A percentile compares a stretch with the other conserved stretches of the same genome.
These are phyloP conservation scores for Cichorium intybus DNA, from an alignment of 140 eudicot genomes.

Conservation along the genomic window DNA sequence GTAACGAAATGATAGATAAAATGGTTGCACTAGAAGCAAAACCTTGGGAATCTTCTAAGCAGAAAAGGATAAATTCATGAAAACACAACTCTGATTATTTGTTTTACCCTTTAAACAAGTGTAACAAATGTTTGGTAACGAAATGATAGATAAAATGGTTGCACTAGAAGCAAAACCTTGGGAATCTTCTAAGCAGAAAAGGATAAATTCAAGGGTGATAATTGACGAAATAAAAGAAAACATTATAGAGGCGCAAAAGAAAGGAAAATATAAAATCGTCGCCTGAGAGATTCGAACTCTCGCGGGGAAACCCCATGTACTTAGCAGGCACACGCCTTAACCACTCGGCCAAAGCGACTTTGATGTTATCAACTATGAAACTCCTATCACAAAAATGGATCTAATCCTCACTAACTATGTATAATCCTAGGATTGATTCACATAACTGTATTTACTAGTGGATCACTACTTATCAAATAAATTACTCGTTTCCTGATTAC, in stretches of 20 bases:
- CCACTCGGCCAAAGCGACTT: slow-evolving; percentile 90
- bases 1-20: too few species aligned
- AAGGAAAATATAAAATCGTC: not conserved
- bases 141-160: too few species aligned
- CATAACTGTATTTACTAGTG: too few species aligned
- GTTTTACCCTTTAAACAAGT: not conserved
- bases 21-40: too few species aligned
- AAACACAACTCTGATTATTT: not conserved
- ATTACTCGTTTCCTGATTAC: too few species aligned
- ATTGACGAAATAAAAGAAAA: not conserved
- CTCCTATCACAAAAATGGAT: too few species aligned
- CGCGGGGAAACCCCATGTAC: slow-evolving; percentile 99
- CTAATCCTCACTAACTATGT: too few species aligned
- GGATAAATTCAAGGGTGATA: not conserved
- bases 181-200: not conserved
- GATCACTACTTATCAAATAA: too few species aligned
- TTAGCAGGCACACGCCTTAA: slow-evolving; percentile 93
- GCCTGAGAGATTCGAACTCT: slow-evolving; percentile 99
- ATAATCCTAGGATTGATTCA: too few species aligned
- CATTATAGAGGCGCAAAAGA: too few species aligned
- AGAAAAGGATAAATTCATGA: too few species aligned
- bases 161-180: not conserved
- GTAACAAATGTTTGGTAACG: not conserved
- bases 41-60: not conserved
- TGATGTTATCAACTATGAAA: too few species aligned